Percentiles rank a stretch among this genome's conserved stretches.
Conservation (phyloP, 129 eudicot genomes). For the Erigeron canadensis region DNA sequence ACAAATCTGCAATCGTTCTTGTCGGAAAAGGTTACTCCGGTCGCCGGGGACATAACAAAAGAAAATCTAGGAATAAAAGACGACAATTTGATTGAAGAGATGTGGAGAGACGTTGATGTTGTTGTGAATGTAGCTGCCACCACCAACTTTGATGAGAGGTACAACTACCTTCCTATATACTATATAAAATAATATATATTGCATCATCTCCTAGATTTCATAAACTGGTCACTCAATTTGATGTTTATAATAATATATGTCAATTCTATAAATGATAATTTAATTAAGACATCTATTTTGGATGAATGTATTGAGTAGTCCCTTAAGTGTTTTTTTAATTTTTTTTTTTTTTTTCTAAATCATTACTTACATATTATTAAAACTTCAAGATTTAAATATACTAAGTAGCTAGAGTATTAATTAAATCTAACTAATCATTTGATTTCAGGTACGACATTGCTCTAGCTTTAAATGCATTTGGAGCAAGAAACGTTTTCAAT, state of each 20-base stretch:
- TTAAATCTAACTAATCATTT: no score
- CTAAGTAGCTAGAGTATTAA: no score
- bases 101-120: constrained; percentile 48
- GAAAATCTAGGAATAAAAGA: constrained; percentile 57
- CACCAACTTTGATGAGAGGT: constrained; percentile 81
- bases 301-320: not conserved
- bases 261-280: no score
- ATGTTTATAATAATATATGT: no score
- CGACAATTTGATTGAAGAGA: constrained; percentile 31
- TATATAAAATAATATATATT: not conserved
- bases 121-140: constrained; percentile 77
- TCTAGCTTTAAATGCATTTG: constrained; percentile 37
- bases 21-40: constrained; percentile 45
- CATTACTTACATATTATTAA: no score
- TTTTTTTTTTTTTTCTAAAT: no score
- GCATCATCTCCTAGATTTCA: not conserved
- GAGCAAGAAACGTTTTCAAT: constrained; percentile 41
- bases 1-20: constrained; percentile 51
- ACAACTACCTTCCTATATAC: constrained; percentile 22
- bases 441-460: constrained; percentile 43
- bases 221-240: not conserved
- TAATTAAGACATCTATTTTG: no score
- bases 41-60: constrained; percentile 51
- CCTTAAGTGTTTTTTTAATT: no score
- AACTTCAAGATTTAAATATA: no score